Evolutionary conservation across 148 eudicot genomes (phyloP).

Genomic region (Selenicereus undatus): DNA sequence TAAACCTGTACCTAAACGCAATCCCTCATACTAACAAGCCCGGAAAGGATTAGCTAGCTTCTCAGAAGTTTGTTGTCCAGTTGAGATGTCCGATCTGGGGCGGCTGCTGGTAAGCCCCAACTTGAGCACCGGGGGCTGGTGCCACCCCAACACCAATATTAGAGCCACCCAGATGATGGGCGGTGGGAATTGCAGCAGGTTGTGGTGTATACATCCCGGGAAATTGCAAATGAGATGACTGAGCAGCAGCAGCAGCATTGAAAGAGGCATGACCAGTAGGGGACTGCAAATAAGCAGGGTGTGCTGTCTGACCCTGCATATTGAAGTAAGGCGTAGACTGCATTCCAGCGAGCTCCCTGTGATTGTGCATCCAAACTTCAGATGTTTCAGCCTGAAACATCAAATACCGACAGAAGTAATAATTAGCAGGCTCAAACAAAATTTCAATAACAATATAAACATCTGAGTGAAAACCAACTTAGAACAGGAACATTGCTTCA

Average conservation of each 20-base stretch:
- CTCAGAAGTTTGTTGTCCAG: conserved; percentile 43
- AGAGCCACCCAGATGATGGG: conserved; percentile 63
- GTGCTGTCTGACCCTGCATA: conserved; percentile 69
- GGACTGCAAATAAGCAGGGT: conserved; percentile 66
- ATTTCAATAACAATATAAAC: no score
- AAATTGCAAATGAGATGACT: conserved; percentile 80
- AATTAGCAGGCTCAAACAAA: no score
- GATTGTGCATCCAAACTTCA: conserved; percentile 72
- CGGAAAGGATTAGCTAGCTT: conserved; percentile 8
- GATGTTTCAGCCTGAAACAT: conserved; percentile 69
- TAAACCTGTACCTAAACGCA: conserved; percentile 30
- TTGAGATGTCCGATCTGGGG: conserved; percentile 1
- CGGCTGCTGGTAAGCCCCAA: not conserved
- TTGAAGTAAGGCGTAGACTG: conserved; percentile 74
- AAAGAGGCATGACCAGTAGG: conserved; percentile 62
- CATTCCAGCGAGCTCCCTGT: conserved; percentile 61
- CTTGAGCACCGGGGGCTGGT: not conserved
- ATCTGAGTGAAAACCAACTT: no score
- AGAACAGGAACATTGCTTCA: no score
- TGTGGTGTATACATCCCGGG: conserved; percentile 75
- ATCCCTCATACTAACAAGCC: conserved; percentile 23
- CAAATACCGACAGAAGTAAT: not conserved
- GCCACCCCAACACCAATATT: conserved; percentile 43
- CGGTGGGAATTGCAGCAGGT: conserved; percentile 52
- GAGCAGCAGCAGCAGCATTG: conserved; percentile 58